Evolutionary conservation across 176 grass and related monocot species (phyloP).

Genomic region (Sorghum bicolor): Sorghum_bicolor_NCBIv3 NC_012879.2:59699501-59700000

Average conservation of each 20-base stretch:
- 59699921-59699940: conserved; percentile 33
- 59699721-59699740: background rate
- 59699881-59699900: background rate
- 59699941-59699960: background rate
- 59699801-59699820: background rate
- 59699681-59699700: background rate
- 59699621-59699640: background rate
- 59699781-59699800: conserved; percentile 1
- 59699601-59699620: background rate
- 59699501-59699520: background rate
- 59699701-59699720: background rate
- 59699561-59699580: background rate
- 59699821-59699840: background rate
- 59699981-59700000: background rate
- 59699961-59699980: background rate
- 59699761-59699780: conserved; percentile 2
- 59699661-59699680: background rate
- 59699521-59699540: background rate
- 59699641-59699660: background rate
- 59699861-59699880: background rate
- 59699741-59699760: background rate
- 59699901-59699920: conserved; percentile 20
- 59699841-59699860: conserved; percentile 21
- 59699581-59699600: background rate
- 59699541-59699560: background rate